These are phyloP conservation scores for Brettanomyces bruxellensis DNA, from an alignment of 805 yeast genomes.

Conservation along the genomic window DNA sequence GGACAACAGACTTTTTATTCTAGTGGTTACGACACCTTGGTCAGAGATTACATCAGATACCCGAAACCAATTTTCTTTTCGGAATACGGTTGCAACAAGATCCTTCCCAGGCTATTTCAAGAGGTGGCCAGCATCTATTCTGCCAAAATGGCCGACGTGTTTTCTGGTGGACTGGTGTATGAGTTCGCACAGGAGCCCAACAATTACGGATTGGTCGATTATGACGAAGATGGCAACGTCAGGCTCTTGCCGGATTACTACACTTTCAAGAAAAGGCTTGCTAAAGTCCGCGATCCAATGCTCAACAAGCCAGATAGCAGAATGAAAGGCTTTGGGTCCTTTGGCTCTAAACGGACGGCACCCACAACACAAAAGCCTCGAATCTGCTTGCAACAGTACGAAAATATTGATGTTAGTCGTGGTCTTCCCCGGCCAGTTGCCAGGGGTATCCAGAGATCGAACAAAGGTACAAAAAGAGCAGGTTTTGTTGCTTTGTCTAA, in stretches of 20 bases:
- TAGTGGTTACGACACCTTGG: conserved; percentile 67
- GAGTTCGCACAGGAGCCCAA: conserved; percentile 75
- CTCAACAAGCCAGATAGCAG: conserved; percentile 11
- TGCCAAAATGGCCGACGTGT: conserved; percentile 59
- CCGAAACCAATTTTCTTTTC: conserved; percentile 79
- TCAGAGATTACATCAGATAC: conserved; percentile 58
- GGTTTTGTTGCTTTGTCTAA: conserved; percentile 36
- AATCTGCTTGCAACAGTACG: conserved; percentile 31
- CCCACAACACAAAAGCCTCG: conserved; percentile 4
- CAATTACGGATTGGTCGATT: conserved; percentile 65
- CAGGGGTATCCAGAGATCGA: conserved; percentile 27
- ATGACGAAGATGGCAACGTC: conserved; percentile 33
- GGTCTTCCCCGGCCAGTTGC: conserved; percentile 40
- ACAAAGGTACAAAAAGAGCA: conserved; percentile 32
- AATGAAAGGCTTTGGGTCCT: conserved; percentile 7
- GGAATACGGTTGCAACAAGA: conserved; percentile 86
- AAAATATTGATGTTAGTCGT: conserved; percentile 31
- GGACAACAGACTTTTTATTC: conserved; percentile 77
- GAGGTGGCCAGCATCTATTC: conserved; percentile 69
- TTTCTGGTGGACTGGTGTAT: conserved; percentile 80
- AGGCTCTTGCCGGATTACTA: conserved; percentile 35
- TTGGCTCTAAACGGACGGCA: conserved; percentile 3
- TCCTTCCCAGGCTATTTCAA: conserved; percentile 68
- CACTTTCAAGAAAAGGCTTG: conserved; percentile 34
- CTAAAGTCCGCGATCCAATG: conserved; percentile 22